Evolutionary conservation across 1,139 yeast genomes (phyloP).

Genomic region (Yamadazyma trypodendri): DNA sequence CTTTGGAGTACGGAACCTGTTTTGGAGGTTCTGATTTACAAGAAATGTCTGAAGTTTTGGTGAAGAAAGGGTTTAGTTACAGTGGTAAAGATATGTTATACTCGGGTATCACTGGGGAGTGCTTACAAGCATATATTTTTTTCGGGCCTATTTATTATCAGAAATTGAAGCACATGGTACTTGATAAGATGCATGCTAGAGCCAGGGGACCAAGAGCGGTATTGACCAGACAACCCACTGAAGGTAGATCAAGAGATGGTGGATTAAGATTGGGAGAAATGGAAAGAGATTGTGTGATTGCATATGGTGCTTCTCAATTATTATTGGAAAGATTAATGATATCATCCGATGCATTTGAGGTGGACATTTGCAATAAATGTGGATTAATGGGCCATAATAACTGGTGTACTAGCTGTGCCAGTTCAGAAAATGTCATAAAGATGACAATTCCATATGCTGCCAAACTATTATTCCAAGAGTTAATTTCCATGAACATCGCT

Average conservation of each 20-base stretch:
- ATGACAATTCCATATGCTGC: constrained; percentile 99
- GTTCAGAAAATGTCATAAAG: constrained; percentile 79
- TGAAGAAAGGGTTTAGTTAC: constrained; percentile 89
- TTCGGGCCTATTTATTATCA: constrained; percentile 98
- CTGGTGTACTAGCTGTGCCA: constrained; percentile 96
- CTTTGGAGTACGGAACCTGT: constrained; percentile 94
- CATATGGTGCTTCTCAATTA: constrained; percentile 97
- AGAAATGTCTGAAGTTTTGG: constrained; percentile 91
- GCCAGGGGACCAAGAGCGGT: constrained; percentile 99
- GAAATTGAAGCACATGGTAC: constrained; percentile 97
- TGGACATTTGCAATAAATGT: constrained; percentile 90
- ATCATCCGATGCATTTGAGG: constrained; percentile 96
- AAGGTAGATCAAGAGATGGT: constrained; percentile 99
- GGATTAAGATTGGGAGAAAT: constrained; percentile 98
- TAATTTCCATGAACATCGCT: constrained; percentile 95
- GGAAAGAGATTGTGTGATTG: constrained; percentile 99
- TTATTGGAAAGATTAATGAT: constrained; percentile 92
- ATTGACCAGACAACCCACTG: constrained; percentile 96
- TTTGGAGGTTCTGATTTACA: constrained; percentile 95
- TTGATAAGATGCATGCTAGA: constrained; percentile 99
- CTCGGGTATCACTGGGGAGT: constrained; percentile 98
- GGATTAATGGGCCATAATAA: constrained; percentile 98
- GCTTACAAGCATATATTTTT: constrained; percentile 94
- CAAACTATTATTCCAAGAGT: constrained; percentile 90
- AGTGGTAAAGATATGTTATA: constrained; percentile 97